Base-by-base conservation (phyloP, 2,329 filamentous ascomycete species). In the Aspergillus pseudoglaucus region DNA sequence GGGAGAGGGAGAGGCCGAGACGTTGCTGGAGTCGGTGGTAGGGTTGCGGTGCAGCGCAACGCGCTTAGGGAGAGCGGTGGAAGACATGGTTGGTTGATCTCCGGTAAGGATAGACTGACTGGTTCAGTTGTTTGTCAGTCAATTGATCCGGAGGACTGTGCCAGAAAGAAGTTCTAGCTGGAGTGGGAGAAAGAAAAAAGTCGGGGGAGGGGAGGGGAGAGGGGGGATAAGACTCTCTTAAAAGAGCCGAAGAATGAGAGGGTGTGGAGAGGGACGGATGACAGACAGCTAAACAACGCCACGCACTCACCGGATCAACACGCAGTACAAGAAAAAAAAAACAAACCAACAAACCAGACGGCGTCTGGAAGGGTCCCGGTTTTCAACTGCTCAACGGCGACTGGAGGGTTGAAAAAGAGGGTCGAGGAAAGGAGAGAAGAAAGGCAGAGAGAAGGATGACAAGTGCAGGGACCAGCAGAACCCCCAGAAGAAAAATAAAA, bases 1-100 rank as follows among this genome's bases (percentile, higher is more conserved):
- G 32, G 81, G 81, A 20, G 81, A 82, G 30, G 81, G 81, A 22
- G 81, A 82, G 50, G 70, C 72, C 35, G 74, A 71, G 50, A 71
- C 69, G 4, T 80, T 83, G 62, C 72, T 78, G 54, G 72, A 80
- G 48, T 80, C 76, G 51, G 75, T 66, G 50, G 79, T 77, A 52
- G 69, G 66, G 59, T 74, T 74, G 58, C 78, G 77, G 50, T 77
- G 70, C 45, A 78, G 73, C 57, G 76, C 76, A 57, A 66, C 58
- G 58, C 66, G 68, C 59, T 68, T 66, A 48, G 71, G 70, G 41
- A 74, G 40, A 27, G 72, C 71, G 44, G 78, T 80, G 53, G 76
- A 76, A 53, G 78, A 75, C 76, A 75, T 75, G 42, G 15, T 53
- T 38, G 15, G 15, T 15, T 15, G 17, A 18, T 15, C 33, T 37